phyloP scores from a whole-genome alignment of 345 rosid species.

The Acer saccharum region DNA sequence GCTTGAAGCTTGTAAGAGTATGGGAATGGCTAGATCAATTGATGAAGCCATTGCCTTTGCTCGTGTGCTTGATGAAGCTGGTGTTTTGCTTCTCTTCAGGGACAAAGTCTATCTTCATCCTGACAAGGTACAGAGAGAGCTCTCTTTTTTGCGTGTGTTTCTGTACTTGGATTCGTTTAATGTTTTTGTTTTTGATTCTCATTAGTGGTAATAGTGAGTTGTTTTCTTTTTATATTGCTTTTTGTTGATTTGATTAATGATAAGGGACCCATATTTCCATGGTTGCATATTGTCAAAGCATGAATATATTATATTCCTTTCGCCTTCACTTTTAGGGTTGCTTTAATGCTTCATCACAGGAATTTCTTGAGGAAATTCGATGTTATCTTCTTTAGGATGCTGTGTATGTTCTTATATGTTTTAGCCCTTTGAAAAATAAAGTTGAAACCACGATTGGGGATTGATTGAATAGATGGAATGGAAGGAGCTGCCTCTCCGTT shows the following conservation, averaged over 20 bases:
- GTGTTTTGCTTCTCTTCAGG: slow-evolving; percentile 79
- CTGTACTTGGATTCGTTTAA: neutral
- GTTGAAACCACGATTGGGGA: neutral
- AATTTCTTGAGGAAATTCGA: neutral
- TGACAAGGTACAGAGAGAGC: slow-evolving; percentile 56
- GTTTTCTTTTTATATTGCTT: neutral
- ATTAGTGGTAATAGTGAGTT: neutral
- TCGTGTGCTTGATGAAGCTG: slow-evolving; percentile 86
- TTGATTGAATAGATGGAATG: too few species aligned
- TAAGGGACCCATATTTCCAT: neutral
- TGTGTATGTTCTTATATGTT: neutral
- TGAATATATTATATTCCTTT: neutral
- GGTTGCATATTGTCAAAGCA: neutral
- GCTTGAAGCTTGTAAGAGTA: slow-evolving; percentile 55
- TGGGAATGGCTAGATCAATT: slow-evolving; percentile 74
- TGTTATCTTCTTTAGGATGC: neutral
- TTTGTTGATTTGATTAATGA: neutral
- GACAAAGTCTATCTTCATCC: slow-evolving; percentile 90
- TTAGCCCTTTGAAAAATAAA: neutral
- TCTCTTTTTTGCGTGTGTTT: neutral
- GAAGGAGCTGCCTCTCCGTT: too few species aligned
- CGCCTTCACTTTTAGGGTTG: neutral
- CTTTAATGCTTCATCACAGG: neutral
- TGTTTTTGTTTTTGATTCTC: neutral
- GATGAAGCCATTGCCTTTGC: slow-evolving; percentile 80